These are phyloP conservation scores for Ceratocystis harringtonii DNA, from an alignment of 2,329 filamentous ascomycete species.

Conservation along the genomic window DNA sequence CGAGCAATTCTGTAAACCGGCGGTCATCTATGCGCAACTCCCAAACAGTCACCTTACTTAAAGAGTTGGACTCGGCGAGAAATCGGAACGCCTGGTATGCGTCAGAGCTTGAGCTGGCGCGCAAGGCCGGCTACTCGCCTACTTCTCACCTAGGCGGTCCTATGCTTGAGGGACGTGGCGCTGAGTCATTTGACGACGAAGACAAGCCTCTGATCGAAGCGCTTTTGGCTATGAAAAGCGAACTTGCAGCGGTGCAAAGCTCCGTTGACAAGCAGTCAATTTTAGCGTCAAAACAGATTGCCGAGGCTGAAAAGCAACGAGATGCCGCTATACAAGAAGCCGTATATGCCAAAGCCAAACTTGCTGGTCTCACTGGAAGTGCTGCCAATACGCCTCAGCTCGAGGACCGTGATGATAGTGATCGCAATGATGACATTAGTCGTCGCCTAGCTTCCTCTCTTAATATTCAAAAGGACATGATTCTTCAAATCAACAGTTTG, in stretches of 20 bases:
- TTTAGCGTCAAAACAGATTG: conserved; percentile 73
- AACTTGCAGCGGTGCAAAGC: conserved; percentile 75
- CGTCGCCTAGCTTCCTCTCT: conserved; percentile 72
- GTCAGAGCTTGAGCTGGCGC: conserved; percentile 80
- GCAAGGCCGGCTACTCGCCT: conserved; percentile 73
- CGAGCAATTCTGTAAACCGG: conserved; percentile 43
- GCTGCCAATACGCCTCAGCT: conserved; percentile 44
- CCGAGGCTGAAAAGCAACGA: conserved; percentile 85
- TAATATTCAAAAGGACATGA: conserved; percentile 65
- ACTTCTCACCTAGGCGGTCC: conserved; percentile 51
- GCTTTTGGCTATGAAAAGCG: conserved; percentile 75
- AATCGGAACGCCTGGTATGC: conserved; percentile 94
- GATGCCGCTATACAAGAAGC: conserved; percentile 92
- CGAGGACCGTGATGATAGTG: conserved; percentile 44
- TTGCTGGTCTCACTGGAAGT: conserved; percentile 58
- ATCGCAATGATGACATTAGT: conserved; percentile 57
- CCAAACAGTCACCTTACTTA: conserved; percentile 59
- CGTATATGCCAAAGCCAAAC: conserved; percentile 82
- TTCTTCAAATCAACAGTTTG: conserved; percentile 55
- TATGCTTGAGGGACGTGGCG: conserved; percentile 57
- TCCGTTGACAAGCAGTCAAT: conserved; percentile 81
- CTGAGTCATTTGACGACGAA: conserved; percentile 76
- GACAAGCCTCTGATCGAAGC: conserved; percentile 87
- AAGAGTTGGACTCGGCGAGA: conserved; percentile 72
- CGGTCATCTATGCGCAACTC: conserved; percentile 46